These are phyloP conservation scores for Caryopteris hybrid DNA, from an alignment of 305 asterid species.

Conservation along the genomic window DNA sequence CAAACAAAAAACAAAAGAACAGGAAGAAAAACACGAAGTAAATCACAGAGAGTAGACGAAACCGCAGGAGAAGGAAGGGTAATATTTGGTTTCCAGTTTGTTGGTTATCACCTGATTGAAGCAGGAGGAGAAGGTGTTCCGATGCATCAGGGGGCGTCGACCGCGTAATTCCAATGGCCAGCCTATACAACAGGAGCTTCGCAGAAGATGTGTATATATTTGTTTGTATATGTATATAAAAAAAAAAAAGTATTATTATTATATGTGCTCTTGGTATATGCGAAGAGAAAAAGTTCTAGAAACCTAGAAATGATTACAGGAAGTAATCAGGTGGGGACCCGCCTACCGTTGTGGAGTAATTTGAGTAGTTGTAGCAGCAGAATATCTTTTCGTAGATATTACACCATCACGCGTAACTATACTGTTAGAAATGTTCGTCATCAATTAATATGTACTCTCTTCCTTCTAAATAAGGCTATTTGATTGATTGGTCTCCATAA, in stretches of 20 bases:
- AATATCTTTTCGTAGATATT: neutral
- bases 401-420: too few relatives aligned
- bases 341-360: slow-evolving; percentile 16
- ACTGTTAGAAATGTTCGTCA: too few relatives aligned
- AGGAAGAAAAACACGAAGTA: neutral
- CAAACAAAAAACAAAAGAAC: too few relatives aligned
- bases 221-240: too few relatives aligned
- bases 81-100: too few relatives aligned
- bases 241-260: neutral
- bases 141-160: slow-evolving; percentile 13
- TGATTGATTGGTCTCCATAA: too few relatives aligned
- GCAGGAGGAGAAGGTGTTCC: neutral
- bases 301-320: neutral
- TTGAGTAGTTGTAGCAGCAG: neutral
- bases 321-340: slow-evolving; percentile 26
- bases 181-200: slow-evolving; percentile 24
- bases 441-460: too few relatives aligned
- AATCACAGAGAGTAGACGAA: neutral
- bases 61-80: neutral
- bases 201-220: neutral
- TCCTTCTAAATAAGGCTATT: too few relatives aligned
- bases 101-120: slow-evolving; percentile 7
- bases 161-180: neutral
- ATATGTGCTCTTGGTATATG: neutral
- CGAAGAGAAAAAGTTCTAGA: neutral